Conservation (phyloP, 169 alveolate genomes). For the Plasmodium cynomolgi region DNA sequence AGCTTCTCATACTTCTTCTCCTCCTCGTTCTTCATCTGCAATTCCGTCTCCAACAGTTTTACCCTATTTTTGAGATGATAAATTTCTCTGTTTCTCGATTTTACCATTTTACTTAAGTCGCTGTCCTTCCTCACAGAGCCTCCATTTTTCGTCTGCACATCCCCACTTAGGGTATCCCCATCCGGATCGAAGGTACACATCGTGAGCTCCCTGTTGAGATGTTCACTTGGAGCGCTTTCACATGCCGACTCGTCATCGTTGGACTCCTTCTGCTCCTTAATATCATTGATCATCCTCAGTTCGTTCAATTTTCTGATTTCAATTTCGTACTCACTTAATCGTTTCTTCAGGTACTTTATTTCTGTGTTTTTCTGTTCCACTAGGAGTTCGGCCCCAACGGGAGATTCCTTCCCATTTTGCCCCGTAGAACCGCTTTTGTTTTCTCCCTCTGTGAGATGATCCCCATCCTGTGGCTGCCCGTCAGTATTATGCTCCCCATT, state of each 20-base stretch:
- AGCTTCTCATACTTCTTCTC: conserved; percentile 26
- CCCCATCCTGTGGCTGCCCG: neutral
- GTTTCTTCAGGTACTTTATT: conserved; percentile 28
- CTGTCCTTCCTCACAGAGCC: neutral
- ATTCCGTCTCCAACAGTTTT: conserved; percentile 37
- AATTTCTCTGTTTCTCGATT: conserved; percentile 30
- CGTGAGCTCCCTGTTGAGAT: neutral
- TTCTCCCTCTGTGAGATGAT: neutral
- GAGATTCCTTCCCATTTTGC: neutral
- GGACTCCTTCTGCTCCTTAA: neutral
- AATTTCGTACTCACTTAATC: conserved; percentile 44
- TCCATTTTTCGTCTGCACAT: conserved; percentile 31
- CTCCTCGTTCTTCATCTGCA: conserved; percentile 50
- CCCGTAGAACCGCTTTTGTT: neutral
- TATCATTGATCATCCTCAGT: conserved; percentile 15
- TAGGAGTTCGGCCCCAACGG: neutral
- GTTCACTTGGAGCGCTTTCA: conserved; percentile 24
- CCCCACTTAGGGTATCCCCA: neutral
- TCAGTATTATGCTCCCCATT: neutral
- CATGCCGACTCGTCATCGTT: neutral
- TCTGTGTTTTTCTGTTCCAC: conserved; percentile 20
- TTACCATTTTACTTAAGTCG: conserved; percentile 18
- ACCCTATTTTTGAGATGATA: conserved; percentile 58
- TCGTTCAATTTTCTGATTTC: conserved; percentile 66
- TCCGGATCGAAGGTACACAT: neutral